Percentiles rank a stretch among this genome's conserved stretches.
Conservation (phyloP, 2,329 filamentous ascomycete species). For the Colletotrichum costaricense region DNA sequence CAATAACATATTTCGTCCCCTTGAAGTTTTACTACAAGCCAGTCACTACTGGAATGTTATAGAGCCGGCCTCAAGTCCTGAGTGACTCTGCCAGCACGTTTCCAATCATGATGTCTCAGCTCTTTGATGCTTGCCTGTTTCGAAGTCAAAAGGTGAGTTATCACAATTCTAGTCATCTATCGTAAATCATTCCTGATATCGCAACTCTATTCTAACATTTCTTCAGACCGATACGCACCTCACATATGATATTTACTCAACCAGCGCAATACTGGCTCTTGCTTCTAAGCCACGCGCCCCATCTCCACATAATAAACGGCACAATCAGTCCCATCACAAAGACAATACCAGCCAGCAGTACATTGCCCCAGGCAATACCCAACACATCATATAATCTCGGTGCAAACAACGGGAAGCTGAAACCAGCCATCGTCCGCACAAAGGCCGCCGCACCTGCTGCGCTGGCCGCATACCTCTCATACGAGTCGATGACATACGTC, state of each 20-base stretch:
- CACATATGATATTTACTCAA: not conserved
- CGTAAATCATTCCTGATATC: not conserved
- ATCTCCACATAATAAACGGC: conserved; percentile 38
- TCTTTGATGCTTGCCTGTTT: not conserved
- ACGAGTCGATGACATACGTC: conserved; percentile 59
- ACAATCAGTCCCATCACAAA: conserved; percentile 34
- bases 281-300: conserved; percentile 37
- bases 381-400: conserved; percentile 51
- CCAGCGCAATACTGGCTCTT: conserved; percentile 36
- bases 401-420: conserved; percentile 69
- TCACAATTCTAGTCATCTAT: not conserved
- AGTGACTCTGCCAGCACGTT: no score
- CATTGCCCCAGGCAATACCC: conserved; percentile 58
- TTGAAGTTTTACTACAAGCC: no score
- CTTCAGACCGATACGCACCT: no score
- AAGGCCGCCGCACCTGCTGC: conserved; percentile 54
- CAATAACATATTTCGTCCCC: no score
- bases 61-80: no score
- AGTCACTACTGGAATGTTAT: no score
- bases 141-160: not conserved
- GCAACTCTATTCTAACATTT: no score
- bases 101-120: no score
- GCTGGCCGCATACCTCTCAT: conserved; percentile 36
- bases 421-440: conserved; percentile 65
- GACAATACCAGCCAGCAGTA: conserved; percentile 45